Evolutionary conservation across 176 grass and related monocot genomes (phyloP).

Genomic region (Guadua angustifolia): DNA sequence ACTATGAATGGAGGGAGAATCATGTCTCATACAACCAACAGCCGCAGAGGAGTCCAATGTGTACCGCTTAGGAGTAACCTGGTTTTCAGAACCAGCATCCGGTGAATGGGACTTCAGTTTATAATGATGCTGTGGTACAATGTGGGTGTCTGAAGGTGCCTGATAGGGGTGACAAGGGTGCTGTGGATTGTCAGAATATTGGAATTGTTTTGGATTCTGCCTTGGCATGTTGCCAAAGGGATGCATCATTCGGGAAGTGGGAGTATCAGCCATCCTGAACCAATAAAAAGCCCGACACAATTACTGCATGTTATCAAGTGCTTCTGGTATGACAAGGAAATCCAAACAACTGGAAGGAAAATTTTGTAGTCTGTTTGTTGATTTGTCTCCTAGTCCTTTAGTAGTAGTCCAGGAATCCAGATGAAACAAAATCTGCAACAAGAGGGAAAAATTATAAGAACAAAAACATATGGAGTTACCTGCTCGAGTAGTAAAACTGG

Average conservation of each 20-base stretch:
- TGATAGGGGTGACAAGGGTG: slow-evolving; percentile 32
- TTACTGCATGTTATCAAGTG: slow-evolving; percentile 34
- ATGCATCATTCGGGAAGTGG: slow-evolving; percentile 52
- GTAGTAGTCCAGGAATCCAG: neutral
- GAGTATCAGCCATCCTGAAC: slow-evolving; percentile 51
- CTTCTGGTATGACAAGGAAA: slow-evolving; percentile 1
- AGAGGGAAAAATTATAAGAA: slow-evolving; percentile 30
- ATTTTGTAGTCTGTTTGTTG: slow-evolving; percentile 5
- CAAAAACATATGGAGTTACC: neutral
- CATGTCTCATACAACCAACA: slow-evolving; percentile 39
- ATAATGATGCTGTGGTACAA: slow-evolving; percentile 22
- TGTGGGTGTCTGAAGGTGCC: slow-evolving; percentile 18
- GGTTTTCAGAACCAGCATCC: slow-evolving; percentile 41
- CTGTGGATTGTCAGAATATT: slow-evolving; percentile 35
- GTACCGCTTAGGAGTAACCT: slow-evolving; percentile 35
- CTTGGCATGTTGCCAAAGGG: slow-evolving; percentile 44
- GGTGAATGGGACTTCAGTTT: slow-evolving; percentile 43
- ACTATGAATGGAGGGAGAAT: slow-evolving; percentile 55
- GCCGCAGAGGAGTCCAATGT: slow-evolving; percentile 65
- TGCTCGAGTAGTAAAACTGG: neutral
- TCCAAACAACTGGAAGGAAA: neutral
- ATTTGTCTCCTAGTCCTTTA: slow-evolving; percentile 3
- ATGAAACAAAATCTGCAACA: slow-evolving; percentile 44
- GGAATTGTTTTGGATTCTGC: slow-evolving; percentile 44
- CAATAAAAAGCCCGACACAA: neutral